phyloP scores from a whole-genome alignment of 164 flowering plant species.

The grape (Vitis vinifera) region ASM3070453v1 NC_081810.1:22765501-22766000 shows the following conservation, averaged over 20 bases:
- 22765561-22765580: background rate
- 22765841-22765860: background rate
- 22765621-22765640: conserved; percentile 2
- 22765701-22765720: background rate
- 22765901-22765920: background rate
- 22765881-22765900: background rate
- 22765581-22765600: background rate
- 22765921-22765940: background rate
- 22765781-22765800: background rate
- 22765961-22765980: background rate
- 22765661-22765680: background rate
- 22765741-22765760: background rate
- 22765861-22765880: background rate
- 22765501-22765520: background rate
- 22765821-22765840: too few relatives aligned
- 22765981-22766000: background rate
- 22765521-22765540: background rate
- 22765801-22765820: too few relatives aligned
- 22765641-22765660: background rate
- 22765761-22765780: background rate
- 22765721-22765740: background rate
- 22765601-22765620: background rate
- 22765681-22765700: conserved; percentile 11
- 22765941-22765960: background rate
- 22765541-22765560: background rate